A percentile compares a stretch with the other conserved stretches of the same genome.
Evolutionary conservation across 2,329 filamentous ascomycete species (phyloP).

Genomic region (Lachnellula hyalina): DNA sequence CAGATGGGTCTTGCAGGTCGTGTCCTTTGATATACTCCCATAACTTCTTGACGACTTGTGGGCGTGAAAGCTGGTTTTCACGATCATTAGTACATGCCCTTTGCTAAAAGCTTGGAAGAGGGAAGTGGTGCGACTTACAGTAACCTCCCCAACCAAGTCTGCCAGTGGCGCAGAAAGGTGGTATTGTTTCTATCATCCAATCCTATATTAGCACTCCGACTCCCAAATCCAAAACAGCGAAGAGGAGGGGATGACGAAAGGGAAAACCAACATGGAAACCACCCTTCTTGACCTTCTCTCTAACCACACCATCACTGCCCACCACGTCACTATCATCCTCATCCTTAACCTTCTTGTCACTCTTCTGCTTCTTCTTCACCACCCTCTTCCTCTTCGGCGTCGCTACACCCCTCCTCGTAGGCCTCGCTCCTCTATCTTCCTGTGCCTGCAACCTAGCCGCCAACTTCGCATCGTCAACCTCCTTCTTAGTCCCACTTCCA

Average conservation of each 20-base stretch:
- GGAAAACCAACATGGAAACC: constrained; percentile 71
- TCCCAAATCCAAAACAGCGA: not conserved
- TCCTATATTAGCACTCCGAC: not conserved
- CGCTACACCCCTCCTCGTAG: constrained; percentile 68
- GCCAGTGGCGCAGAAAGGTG: constrained; percentile 65
- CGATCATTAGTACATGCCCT: constrained; percentile 1
- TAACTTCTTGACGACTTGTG: constrained; percentile 92
- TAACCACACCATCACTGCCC: constrained; percentile 48
- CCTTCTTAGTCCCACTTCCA: constrained; percentile 58
- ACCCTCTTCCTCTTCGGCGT: constrained; percentile 57
- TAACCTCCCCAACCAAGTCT: constrained; percentile 63
- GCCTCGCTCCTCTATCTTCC: constrained; percentile 67
- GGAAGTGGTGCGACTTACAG: constrained; percentile 41
- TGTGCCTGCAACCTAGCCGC: constrained; percentile 88
- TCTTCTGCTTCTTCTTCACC: constrained; percentile 64
- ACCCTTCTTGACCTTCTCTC: constrained; percentile 70
- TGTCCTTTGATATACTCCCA: constrained; percentile 93
- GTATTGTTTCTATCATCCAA: constrained; percentile 56
- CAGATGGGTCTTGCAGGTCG: constrained; percentile 81
- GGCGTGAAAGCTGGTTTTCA: constrained; percentile 68
- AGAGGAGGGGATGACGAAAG: constrained; percentile 12
- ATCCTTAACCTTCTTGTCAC: constrained; percentile 64
- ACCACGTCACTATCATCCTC: constrained; percentile 76
- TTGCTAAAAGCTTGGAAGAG: not conserved
- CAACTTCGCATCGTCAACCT: constrained; percentile 75